These are phyloP conservation scores for Torulaspora microellipsoides DNA, from an alignment of 805 yeast species.

Conservation along the genomic window DNA sequence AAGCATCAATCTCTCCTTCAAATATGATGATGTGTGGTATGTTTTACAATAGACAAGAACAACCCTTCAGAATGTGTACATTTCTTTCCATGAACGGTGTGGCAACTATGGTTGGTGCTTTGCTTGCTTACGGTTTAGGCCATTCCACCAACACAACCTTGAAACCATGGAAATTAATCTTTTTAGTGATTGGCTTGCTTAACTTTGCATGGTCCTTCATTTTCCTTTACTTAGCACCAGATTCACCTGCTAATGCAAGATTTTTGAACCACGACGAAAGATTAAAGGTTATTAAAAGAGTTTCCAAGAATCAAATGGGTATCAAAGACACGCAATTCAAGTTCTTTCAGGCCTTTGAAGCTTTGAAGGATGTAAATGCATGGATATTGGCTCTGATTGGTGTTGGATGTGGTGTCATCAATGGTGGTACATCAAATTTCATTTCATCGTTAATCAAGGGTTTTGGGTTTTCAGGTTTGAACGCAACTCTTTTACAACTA, in stretches of 20 bases:
- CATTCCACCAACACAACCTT: constrained; percentile 20
- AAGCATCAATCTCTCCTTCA: constrained; percentile 34
- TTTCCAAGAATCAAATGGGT: constrained; percentile 25
- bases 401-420: constrained; percentile 18
- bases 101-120: constrained; percentile 27
- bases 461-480: constrained; percentile 21
- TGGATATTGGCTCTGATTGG: constrained; percentile 18
- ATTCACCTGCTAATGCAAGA: constrained; percentile 35
- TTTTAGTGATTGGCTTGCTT: constrained; percentile 32
- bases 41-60: constrained; percentile 34
- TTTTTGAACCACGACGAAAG: constrained; percentile 37
- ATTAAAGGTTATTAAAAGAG: constrained; percentile 19
- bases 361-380: constrained; percentile 10
- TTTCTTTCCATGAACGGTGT: constrained; percentile 36
- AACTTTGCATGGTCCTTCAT: constrained; percentile 36
- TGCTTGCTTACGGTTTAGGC: constrained; percentile 28
- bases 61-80: constrained; percentile 34
- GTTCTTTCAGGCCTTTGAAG: constrained; percentile 15
- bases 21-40: constrained; percentile 34
- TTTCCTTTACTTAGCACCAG: constrained; percentile 35
- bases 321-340: constrained; percentile 17
- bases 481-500: constrained; percentile 17
- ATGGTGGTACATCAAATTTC: constrained; percentile 20
- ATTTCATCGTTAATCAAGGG: constrained; percentile 20
- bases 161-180: constrained; percentile 27